Evolutionary conservation across 1,284 basidiomycete genomes (phyloP), one percentile per base, ranked within the genome.

Genomic region (Leccinum subatratum): DNA sequence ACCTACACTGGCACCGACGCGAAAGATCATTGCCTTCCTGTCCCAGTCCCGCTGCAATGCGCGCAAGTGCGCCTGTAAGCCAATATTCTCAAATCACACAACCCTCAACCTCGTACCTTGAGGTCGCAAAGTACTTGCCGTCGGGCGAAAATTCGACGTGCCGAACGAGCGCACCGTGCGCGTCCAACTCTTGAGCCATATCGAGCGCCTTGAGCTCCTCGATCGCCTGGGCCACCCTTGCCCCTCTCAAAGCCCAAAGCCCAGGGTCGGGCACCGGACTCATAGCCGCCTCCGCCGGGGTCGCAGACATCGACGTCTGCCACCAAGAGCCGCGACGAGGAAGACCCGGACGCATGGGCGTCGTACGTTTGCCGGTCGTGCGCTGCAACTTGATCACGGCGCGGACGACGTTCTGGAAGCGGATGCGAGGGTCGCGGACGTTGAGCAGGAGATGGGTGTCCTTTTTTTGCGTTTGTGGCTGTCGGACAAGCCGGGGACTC

Each of bases 21-120:
- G 83, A 78, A 91, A 91, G 32, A 92, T 85, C 16, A 89, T 81
- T 0, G 88, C 88, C 1, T 90, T 92, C 65, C 87, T 80, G 73
- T 93, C 91, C 91, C 91, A 92, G 71, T n/a, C n/a, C n/a, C n/a
- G n/a, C 90, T 91, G 7, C 61, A 28, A 51, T 51, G 20, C 2
- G 20, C 2, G 3, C 5, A 20, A 18, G 4, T 0, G 14, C 30
- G 18, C 37, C 28, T 6, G 28, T 71, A 14, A 72, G 63, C 28
- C 6, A 51, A 28, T 68, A 22, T 16, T 39, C 42, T 62, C n/a
- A 70, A 22, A 45, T 6, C 48, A 32, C 6, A 11, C 30, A 28
- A 37, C 58, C 20, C n/a, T 16, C 12, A n/a, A 3, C 9, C 3
- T 3, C 62, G 59, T 20, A 77, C 76, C 76, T 79, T 1, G 79